Evolutionary conservation across 2,329 filamentous ascomycete species (phyloP), one percentile per base, ranked within the genome.

Genomic region (Magnaporthiopsis incrustans): DNA sequence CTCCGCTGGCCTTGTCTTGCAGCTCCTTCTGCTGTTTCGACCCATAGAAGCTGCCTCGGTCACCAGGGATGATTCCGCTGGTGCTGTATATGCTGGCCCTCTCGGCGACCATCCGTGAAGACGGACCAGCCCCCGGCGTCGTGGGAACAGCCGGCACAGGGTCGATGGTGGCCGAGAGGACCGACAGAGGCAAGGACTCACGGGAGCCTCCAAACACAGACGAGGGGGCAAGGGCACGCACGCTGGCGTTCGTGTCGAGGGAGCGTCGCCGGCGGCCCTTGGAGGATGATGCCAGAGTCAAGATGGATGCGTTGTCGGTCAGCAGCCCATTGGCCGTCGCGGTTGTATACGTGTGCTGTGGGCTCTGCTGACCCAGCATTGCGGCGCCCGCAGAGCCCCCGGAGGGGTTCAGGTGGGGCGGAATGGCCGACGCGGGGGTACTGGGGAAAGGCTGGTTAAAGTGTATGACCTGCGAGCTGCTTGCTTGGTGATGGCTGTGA

Each of bases 211-310:
- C 91, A 81, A 90, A 95, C 5, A 94, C 81, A 0, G 90, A 93
- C 0, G 89, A 91, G 0, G 91, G 91, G 1, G 91, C 89, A n/a
- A 96, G 78, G 2, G 91, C 91, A 58, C 91, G 89, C 56, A 95
- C 90, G 0, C 90, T 94, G 6, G 91, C 91, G 73, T 95, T 90
- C 0, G 91, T 95, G 74, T 95, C 91, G 76, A 94, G 87, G 35
- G 90, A 93, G 66, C 90, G 85, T 61, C 91, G 85, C 50, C 91
- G 87, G 33, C 88, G 84, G 53, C 89, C 85, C 77, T 94, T 92
- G 68, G 89, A 91, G 0, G 90, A 93, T 4, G 90, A 94, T 2
- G 91, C 91, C 18, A 96, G 81, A 0, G 91, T 96, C 66, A 96
- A 77, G 69, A 96, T 93, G 32, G 90, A 94, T 27, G 91, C 91